A percentile compares a stretch with the other conserved stretches of the same genome.
phyloP scores from a whole-genome alignment of 805 yeast genomes.

The Teunomyces atbi region DNA sequence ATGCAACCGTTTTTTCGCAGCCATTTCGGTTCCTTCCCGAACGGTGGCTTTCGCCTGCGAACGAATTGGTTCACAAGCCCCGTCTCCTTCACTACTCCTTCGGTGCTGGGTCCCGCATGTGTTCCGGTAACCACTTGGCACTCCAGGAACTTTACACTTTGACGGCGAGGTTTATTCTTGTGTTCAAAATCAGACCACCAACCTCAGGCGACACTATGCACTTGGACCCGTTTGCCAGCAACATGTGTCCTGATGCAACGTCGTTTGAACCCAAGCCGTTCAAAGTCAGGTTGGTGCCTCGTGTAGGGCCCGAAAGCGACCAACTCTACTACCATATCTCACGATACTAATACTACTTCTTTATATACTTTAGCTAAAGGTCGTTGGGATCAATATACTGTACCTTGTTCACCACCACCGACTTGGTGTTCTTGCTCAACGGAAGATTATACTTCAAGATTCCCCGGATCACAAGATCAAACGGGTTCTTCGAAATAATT shows the following conservation, averaged over 20 bases:
- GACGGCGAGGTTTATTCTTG: conserved; percentile 49
- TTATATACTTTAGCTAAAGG: background rate
- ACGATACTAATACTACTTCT: background rate
- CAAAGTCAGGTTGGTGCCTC: conserved; percentile 23
- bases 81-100: conserved; percentile 49
- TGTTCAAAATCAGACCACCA: conserved; percentile 51
- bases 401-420: conserved; percentile 61
- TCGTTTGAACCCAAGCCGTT: conserved; percentile 59
- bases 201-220: conserved; percentile 34
- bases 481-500: conserved; percentile 70
- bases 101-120: conserved; percentile 73
- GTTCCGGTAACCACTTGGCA: conserved; percentile 68
- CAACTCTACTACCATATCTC: conserved; percentile 14
- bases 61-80: conserved; percentile 10
- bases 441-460: conserved; percentile 76
- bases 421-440: conserved; percentile 47
- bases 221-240: conserved; percentile 51
- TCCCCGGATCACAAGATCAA: conserved; percentile 83
- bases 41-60: conserved; percentile 43
- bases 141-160: conserved; percentile 62
- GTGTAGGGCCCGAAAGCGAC: conserved; percentile 18
- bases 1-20: conserved; percentile 36
- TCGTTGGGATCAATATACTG: conserved; percentile 52
- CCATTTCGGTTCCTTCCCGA: conserved; percentile 53
- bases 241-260: conserved; percentile 53